Evolutionary conservation across 2,329 filamentous ascomycete species (phyloP), one percentile per base, ranked within the genome.

Genomic region (Dryadomyces quercus-mongolicae): DNA sequence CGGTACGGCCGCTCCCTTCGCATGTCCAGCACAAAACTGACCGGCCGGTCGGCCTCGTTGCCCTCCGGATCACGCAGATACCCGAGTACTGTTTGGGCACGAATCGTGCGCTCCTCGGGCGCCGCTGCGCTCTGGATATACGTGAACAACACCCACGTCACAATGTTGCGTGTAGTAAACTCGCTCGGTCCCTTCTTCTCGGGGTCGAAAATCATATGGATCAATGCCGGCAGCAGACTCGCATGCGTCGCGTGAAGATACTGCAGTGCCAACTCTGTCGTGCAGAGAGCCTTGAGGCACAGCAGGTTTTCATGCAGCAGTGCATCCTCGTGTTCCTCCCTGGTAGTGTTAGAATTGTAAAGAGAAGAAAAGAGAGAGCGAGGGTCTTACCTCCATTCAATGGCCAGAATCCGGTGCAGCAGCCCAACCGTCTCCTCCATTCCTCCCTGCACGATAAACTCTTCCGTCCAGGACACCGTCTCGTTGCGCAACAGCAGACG

Each of bases 111-210:
- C 61, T 89, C 82, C 3, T 73, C 67, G 1, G 76, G 69, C 0
- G 78, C 62, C 7, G 85, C 81, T 1, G 85, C 81, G 1, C 81
- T 79, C 55, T 89, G 82, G 52, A 97, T 84, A 67, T 95, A 93
- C 16, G 87, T 91, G 64, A 95, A 92, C 22, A 98, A 73, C 7
- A 97, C 77, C 50, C 87, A 93, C 42, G 91, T 88, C 64, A 97
- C 86, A 62, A 97, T 88, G 62, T 85, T 86, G 54, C 93, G 84
- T 13, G 93, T 97, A 5, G 87, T 93, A 67, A 95, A 98, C 68
- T 98, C 93, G 71, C 88, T 94, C 0, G 93, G 93, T 0, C 93
- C 93, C 67, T 97, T 97, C 73, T 91, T 94, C 66, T 97, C 92
- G n/a, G 94, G 88, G 63, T 96, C 91, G 63, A 97, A 97, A 44